Conservation (phyloP, 495 filamentous ascomycete genomes). For the Niebla homalea region DNA sequence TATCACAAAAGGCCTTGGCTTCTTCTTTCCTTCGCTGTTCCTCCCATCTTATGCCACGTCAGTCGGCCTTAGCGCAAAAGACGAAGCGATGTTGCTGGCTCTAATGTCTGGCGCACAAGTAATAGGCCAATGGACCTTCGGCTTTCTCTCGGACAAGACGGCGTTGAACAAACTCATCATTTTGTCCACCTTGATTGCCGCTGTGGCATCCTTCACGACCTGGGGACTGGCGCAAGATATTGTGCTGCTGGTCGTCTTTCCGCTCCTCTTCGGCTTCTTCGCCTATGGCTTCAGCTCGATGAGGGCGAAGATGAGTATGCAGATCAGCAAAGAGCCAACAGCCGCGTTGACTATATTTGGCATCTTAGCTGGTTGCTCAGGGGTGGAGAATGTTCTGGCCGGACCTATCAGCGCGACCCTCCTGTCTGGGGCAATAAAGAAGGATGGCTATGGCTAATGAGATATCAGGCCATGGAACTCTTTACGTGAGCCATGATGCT, state of each 20-base stretch:
- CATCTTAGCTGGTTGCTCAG: slow-evolving; percentile 21
- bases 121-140: slow-evolving; percentile 23
- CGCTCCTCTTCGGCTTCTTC: slow-evolving; percentile 27
- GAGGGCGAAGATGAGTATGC: slow-evolving; percentile 20
- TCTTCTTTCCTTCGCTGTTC: no score
- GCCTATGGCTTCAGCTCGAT: slow-evolving; percentile 22
- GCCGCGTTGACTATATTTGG: slow-evolving; percentile 12
- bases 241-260: slow-evolving; percentile 17
- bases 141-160: slow-evolving; percentile 23
- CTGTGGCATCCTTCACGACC: slow-evolving; percentile 15
- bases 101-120: slow-evolving; percentile 23
- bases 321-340: slow-evolving; percentile 18
- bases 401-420: no score
- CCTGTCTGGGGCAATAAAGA: no score
- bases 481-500: no score
- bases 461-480: no score
- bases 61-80: slow-evolving; percentile 17
- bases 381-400: slow-evolving; percentile 27
- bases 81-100: slow-evolving; percentile 23
- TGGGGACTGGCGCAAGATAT: slow-evolving; percentile 23
- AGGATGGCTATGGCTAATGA: no score
- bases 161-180: slow-evolving; percentile 15
- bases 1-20: no score
- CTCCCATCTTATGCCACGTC: slow-evolving; percentile 23
- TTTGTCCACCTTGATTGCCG: no score